Evolutionary conservation across 352 stramenopile genomes (phyloP), one percentile per base, ranked within the genome.

Genomic region (Pythium aphanidermatum): DNA sequence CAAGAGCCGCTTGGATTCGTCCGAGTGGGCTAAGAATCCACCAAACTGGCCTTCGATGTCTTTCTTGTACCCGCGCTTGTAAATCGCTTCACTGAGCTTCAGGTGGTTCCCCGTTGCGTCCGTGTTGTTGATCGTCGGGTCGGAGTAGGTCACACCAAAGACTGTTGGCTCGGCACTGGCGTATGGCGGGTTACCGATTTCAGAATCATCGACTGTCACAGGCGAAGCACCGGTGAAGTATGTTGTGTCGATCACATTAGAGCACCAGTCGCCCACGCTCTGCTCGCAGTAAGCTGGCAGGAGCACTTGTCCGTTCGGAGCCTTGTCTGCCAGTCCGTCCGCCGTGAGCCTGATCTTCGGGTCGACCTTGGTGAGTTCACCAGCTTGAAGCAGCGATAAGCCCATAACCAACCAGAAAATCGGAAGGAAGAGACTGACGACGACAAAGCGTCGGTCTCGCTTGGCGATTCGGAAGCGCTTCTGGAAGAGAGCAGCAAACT

Each of bases 391-490:
- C 12, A 86, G 25, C 1, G 48, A 59, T 24, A 93, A 36, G 1
- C 78, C 78, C 25, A 80, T 24, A 0, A 83, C 7, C 3, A 93
- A 42, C n/a, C 82, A 40, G 12, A 80, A 30, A 13, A 88, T 49
- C 0, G 81, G 78, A 2, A 88, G 44, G 1, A 75, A 44, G 16
- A 68, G 52, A 31, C 70, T 86, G 42, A 83, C 80, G 28, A 80
- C 53, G 5, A 83, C 58, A 46, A 69, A 72, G 44, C 78, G 79
- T 30, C 65, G 65, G 50, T 89, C 77, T 4, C 74, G 67, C 29
- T 75, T 82, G 14, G 72, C 65, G n/a, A 75, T 60, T 0, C 68
- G 62, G 43, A 82, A 79, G 0, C 77, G 68, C 46, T 90, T 89
- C 6, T 72, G 56, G 13, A 86, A 31, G 0, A 89, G 46, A 2